These are phyloP conservation scores for Euphorbia schlechtendalii DNA, from an alignment of 441 rosid species.

Conservation along the genomic window DNA sequence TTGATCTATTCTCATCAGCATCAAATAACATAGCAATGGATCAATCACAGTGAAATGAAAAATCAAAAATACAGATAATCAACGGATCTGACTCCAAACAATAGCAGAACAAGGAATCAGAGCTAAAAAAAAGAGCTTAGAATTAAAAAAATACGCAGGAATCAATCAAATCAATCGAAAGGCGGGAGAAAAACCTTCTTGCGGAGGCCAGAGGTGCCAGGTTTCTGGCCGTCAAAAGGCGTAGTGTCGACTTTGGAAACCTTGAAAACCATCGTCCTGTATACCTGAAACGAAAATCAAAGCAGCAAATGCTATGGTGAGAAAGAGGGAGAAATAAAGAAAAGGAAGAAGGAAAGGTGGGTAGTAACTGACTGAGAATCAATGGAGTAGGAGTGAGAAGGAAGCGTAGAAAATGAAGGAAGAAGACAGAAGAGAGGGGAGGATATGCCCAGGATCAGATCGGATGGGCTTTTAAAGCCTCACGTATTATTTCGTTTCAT, in stretches of 20 bases:
- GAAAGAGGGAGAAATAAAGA: not conserved
- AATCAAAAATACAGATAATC: not conserved
- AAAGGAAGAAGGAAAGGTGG: not conserved
- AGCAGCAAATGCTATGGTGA: not conserved
- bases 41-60: not conserved
- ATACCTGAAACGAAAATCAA: not conserved
- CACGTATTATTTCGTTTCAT: conserved; percentile 3
- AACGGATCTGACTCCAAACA: conserved; percentile 2
- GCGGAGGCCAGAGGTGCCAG: conserved; percentile 97
- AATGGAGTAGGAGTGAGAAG: not conserved
- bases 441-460: conserved; percentile 3
- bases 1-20: not conserved
- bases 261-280: conserved; percentile 50
- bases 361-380: too few species aligned
- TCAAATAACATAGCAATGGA: not conserved
- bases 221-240: conserved; percentile 89
- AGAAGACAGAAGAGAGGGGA: not conserved
- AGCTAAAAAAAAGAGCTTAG: not conserved
- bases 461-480: conserved; percentile 2
- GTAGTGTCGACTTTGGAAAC: conserved; percentile 49
- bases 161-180: not conserved
- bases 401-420: not conserved
- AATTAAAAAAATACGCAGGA: not conserved
- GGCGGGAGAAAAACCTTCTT: conserved; percentile 56
- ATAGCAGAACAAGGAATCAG: not conserved